These are phyloP conservation scores for Aplosporella prunicola DNA, from an alignment of 2,329 filamentous ascomycete species.

Conservation along the genomic window DNA sequence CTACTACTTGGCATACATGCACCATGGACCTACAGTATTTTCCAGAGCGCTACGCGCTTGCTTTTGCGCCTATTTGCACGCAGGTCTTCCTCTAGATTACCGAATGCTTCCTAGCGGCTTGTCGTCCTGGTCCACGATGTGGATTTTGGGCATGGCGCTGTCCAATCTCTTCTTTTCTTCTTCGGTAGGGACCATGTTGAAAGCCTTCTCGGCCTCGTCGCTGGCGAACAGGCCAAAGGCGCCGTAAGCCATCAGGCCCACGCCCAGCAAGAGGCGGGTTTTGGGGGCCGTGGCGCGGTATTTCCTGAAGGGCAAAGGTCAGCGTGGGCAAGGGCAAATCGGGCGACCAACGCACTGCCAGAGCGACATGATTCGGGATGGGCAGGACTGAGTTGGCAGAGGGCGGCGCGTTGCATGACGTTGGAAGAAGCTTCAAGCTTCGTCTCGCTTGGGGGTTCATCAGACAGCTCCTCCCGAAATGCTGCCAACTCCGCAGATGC, in stretches of 20 bases:
- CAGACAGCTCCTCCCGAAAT: conserved; percentile 5
- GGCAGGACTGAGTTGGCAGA: background rate
- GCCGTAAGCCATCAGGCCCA: conserved; percentile 69
- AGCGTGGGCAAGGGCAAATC: too few species aligned
- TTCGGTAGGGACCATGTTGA: conserved; percentile 63
- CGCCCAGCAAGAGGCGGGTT: conserved; percentile 62
- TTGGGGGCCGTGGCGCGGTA: conserved; percentile 64
- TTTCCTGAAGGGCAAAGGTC: conserved; percentile 23
- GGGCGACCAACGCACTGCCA: conserved; percentile 24
- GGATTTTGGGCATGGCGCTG: conserved; percentile 52
- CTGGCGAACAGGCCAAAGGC: conserved; percentile 61
- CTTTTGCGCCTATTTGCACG: too few species aligned
- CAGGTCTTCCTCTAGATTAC: too few species aligned
- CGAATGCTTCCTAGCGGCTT: too few species aligned
- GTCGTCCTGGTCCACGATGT: conserved; percentile 44
- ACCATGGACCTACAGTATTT: too few species aligned
- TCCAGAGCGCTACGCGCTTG: too few species aligned
- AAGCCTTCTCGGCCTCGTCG: conserved; percentile 61
- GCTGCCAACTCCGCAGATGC: conserved; percentile 1
- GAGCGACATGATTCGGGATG: conserved; percentile 21
- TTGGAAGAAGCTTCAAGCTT: conserved; percentile 6
- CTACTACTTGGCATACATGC: too few species aligned
- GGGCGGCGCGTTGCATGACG: conserved; percentile 2
- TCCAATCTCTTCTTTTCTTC: conserved; percentile 61
- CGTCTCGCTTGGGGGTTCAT: conserved; percentile 6